Evolutionary conservation across 2,329 filamentous ascomycete genomes (phyloP), one percentile per base, ranked within the genome.

Genomic region (Aspergillus persii): DNA sequence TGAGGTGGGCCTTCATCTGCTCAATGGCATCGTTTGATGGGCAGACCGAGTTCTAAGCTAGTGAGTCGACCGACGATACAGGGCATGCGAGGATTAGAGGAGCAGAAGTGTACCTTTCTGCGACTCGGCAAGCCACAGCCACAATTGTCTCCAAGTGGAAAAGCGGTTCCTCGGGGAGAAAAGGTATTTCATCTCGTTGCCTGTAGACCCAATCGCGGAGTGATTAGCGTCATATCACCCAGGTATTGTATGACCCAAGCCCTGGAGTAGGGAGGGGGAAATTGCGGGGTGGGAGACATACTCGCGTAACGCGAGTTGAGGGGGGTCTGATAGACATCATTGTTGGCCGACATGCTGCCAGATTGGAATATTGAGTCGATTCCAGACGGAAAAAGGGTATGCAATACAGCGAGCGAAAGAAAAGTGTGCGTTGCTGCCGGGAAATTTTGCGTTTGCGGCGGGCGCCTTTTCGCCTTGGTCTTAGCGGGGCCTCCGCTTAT

Each of bases 61-160:
- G 60, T 69, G 65, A 70, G 70, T 64, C 63, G 66, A 64, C 65
- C 23, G 44, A 15, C 33, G 15, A 47, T 11, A 47, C 18, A 57
- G 57, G 62, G 54, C 52, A 58, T 36, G 36, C 47, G 52, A 44
- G 48, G 49, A 30, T 53, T 56, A 53, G 29, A 54, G 57, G 53
- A 31, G 30, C 29, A 53, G 23, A 33, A 46, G 50, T 63, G 59
- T 71, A 75, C 73, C 72, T 74, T 87, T 88, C 80, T 96, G 89
- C 8, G 84, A 82, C 80, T 96, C 89, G 27, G 92, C 92, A 9
- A 96, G 88, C 77, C 84, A 87, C 49, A 94, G 80, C 93, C 93
- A 97, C 18, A 96, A 85, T 73, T 90, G 84, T 64, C 92, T 86
- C 92, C 92, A 96, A 57, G 87, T 92, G 47, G 86, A 88, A 74